Evolutionary conservation across 441 rosid genomes (phyloP).

Genomic region (Arabidopsis lyrata): DNA sequence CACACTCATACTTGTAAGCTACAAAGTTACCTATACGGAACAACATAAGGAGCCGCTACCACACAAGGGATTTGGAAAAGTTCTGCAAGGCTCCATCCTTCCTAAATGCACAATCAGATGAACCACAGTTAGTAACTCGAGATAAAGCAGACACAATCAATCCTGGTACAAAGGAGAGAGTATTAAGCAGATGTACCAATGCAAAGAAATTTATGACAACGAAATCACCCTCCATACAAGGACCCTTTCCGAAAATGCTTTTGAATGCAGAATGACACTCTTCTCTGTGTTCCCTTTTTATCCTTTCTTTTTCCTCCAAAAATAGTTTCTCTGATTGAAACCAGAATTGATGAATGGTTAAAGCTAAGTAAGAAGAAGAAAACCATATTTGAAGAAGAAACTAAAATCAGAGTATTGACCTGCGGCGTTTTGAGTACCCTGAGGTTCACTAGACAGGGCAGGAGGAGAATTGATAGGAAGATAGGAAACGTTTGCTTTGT

Average conservation of each 20-base stretch:
- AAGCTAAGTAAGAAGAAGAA: slow-evolving; percentile 5
- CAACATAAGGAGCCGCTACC: slow-evolving; percentile 93
- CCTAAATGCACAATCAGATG: slow-evolving; percentile 50
- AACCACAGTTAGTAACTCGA: background rate
- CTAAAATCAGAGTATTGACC: slow-evolving; percentile 41
- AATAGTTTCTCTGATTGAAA: slow-evolving; percentile 49
- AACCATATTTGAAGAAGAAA: background rate
- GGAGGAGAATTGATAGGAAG: slow-evolving; percentile 72
- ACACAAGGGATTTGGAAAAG: slow-evolving; percentile 72
- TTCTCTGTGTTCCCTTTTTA: slow-evolving; percentile 61
- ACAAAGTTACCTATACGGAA: slow-evolving; percentile 79
- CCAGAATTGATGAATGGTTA: background rate
- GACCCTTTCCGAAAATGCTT: slow-evolving; percentile 61
- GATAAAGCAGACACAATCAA: slow-evolving; percentile 25
- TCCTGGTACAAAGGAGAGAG: background rate
- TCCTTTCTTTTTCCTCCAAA: slow-evolving; percentile 49
- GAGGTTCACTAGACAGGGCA: slow-evolving; percentile 53
- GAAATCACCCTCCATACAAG: slow-evolving; percentile 67
- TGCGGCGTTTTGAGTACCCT: slow-evolving; percentile 41
- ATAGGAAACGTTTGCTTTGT: slow-evolving; percentile 50
- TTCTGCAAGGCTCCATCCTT: slow-evolving; percentile 98
- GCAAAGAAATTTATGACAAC: slow-evolving; percentile 89
- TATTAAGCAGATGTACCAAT: slow-evolving; percentile 57
- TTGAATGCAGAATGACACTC: slow-evolving; percentile 66
- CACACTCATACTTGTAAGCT: slow-evolving; percentile 22